Evolutionary conservation across 2,329 filamentous ascomycete genomes (phyloP).

Genomic region (Xylariomycetidae sp.): DNA sequence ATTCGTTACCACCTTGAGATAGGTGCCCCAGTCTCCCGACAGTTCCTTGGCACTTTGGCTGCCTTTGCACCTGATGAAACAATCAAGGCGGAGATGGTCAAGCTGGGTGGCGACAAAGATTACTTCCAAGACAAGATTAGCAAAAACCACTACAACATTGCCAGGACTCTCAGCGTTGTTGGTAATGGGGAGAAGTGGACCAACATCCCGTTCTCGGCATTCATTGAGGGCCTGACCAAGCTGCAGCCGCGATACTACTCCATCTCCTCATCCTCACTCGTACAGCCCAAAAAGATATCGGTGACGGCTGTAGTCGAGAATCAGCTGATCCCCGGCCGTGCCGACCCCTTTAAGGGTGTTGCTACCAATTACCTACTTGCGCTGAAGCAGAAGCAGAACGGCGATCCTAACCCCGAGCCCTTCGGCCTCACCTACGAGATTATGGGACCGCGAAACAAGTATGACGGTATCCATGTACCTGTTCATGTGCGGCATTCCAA

Average conservation of each 20-base stretch:
- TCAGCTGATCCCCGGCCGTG: conserved; percentile 68
- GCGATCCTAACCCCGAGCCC: conserved; percentile 73
- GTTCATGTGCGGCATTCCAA: conserved; percentile 97
- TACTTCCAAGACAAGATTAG: conserved; percentile 87
- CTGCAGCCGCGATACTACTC: conserved; percentile 98
- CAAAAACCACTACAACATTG: conserved; percentile 81
- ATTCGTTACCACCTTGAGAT: conserved; percentile 96
- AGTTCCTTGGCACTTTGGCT: conserved; percentile 83
- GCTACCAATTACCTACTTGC: conserved; percentile 95
- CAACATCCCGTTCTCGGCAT: conserved; percentile 84
- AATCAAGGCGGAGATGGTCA: conserved; percentile 81
- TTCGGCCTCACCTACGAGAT: conserved; percentile 85
- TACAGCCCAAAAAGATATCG: conserved; percentile 91
- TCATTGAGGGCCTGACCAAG: conserved; percentile 91
- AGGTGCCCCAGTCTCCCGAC: conserved; percentile 89
- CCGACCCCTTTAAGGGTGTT: conserved; percentile 81
- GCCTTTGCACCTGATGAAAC: conserved; percentile 84
- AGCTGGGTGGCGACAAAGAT: conserved; percentile 87
- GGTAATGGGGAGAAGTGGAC: conserved; percentile 73
- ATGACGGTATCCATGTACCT: conserved; percentile 90
- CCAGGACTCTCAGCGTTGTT: conserved; percentile 72
- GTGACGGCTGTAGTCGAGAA: conserved; percentile 94
- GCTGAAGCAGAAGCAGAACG: conserved; percentile 94
- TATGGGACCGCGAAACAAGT: conserved; percentile 89
- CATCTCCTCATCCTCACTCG: conserved; percentile 92